Evolutionary conservation across 176 grass and related monocot species (phyloP), one percentile per base, ranked within the genome.

Genomic region (Elaeis guineensis): DNA sequence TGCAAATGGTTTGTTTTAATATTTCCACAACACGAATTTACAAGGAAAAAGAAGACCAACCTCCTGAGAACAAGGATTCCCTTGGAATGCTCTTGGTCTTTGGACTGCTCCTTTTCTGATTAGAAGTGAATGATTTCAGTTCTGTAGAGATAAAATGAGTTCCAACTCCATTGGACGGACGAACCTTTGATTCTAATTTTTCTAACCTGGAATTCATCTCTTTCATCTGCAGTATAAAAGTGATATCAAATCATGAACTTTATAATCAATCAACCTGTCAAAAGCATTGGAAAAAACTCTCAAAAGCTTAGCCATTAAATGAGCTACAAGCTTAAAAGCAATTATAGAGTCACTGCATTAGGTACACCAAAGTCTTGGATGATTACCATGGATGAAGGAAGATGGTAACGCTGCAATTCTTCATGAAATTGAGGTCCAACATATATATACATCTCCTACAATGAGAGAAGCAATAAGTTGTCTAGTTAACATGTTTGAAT

Each of bases 391-490:
- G 83, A 85, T 2, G 81, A 66, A 72, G 93, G 87, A 29, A 97
- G 73, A 78, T 88, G 86, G 62, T 97, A 84, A 18, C 87, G 84
- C 69, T 97, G 87, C 69, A 97, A 69, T 62, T 97, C 93, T 77
- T 97, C 93, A 75, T 79, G 80, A 75, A 97, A 97, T 48, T 97
- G 93, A 73, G 93, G 54, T 29, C 93, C 93, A 75, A 88, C 80
- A 24, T 97, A 71, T 32, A 19, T 82, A 76, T 91, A 92, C 81
- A 97, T 97, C 61, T 91, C 93, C 93, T 97, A 75, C 74, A 83
- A 50, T 51, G 12, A 77, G 69, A 14, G 22, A 16, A 1, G 8
- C 35, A 44, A 44, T 9, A 44, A 14, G 35, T 14, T 44, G 35
- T 44, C 35, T 44, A 14, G 8, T 44, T 44, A 44, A 44, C 35